Evolutionary conservation across 2,329 filamentous ascomycete genomes (phyloP).

Genomic region (Fusarium sp.): DNA sequence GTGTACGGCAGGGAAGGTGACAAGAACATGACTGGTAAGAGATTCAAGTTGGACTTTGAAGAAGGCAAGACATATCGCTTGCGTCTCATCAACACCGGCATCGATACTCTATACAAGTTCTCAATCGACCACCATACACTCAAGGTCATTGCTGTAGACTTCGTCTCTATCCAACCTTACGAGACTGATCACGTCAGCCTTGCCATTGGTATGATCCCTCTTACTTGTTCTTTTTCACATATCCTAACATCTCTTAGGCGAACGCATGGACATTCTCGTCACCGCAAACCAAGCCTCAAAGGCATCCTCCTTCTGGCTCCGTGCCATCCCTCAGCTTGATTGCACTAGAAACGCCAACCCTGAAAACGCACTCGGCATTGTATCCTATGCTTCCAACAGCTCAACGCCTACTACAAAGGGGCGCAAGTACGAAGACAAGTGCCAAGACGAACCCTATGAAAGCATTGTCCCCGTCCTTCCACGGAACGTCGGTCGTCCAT

Average conservation of each 20-base stretch:
- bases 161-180: slow-evolving; percentile 72
- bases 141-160: slow-evolving; percentile 70
- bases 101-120: slow-evolving; percentile 63
- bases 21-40: slow-evolving; percentile 50
- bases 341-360: slow-evolving; percentile 60
- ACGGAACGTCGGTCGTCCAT: slow-evolving; percentile 51
- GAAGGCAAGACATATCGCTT: slow-evolving; percentile 62
- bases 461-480: slow-evolving; percentile 55
- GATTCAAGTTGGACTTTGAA: slow-evolving; percentile 57
- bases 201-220: slow-evolving; percentile 56
- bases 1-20: slow-evolving; percentile 46
- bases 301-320: slow-evolving; percentile 64
- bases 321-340: slow-evolving; percentile 59
- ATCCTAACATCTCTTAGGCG: slow-evolving; percentile 54
- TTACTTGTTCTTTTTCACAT: too few species aligned
- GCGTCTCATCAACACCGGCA: slow-evolving; percentile 64
- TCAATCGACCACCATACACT: slow-evolving; percentile 70
- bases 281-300: slow-evolving; percentile 56
- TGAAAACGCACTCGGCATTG: slow-evolving; percentile 64
- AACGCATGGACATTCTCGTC: slow-evolving; percentile 64
- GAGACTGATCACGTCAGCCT: slow-evolving; percentile 65
- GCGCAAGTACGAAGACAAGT: slow-evolving; percentile 44
- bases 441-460: slow-evolving; percentile 54
- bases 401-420: slow-evolving; percentile 35
- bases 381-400: slow-evolving; percentile 57